A percentile compares a stretch with the other conserved stretches of the same genome.
These are phyloP conservation scores for Entoloma clypeatum DNA, from an alignment of 1,284 basidiomycete genomes.

Conservation along the genomic window DNA sequence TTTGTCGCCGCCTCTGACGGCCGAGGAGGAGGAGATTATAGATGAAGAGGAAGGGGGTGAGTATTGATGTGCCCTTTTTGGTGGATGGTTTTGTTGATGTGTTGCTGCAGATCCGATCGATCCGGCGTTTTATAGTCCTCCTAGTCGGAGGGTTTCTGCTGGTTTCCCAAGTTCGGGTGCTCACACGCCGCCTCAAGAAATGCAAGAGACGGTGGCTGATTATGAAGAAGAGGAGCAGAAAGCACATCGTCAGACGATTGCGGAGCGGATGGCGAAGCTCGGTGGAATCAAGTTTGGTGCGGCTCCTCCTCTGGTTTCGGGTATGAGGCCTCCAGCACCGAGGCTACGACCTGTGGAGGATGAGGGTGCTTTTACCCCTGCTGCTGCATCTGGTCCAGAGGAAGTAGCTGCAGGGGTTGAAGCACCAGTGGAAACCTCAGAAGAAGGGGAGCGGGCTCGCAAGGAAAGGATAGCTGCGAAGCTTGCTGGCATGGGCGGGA, in stretches of 20 bases:
- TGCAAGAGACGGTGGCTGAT: slow-evolving; percentile 18
- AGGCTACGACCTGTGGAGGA: slow-evolving; percentile 33
- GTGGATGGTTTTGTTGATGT: slow-evolving; percentile 12
- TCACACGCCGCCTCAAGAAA: too few species aligned
- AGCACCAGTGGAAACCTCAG: slow-evolving; percentile 32
- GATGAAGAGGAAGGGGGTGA: slow-evolving; percentile 61
- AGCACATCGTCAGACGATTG: slow-evolving; percentile 56
- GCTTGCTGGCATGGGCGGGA: slow-evolving; percentile 69
- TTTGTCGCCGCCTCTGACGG: slow-evolving; percentile 9
- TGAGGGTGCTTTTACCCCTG: slow-evolving; percentile 22
- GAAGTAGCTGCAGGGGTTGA: too few species aligned
- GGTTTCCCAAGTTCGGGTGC: too few species aligned
- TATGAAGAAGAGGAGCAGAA: slow-evolving; percentile 45
- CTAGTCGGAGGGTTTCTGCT: slow-evolving; percentile 36
- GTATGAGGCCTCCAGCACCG: slow-evolving; percentile 39
- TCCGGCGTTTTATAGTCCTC: slow-evolving; percentile 54
- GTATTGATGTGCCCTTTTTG: slow-evolving; percentile 18
- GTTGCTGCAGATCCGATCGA: slow-evolving; percentile 58
- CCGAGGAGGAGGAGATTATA: slow-evolving; percentile 40
- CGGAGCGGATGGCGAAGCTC: slow-evolving; percentile 76
- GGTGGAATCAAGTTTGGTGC: slow-evolving; percentile 71
- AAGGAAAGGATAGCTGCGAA: slow-evolving; percentile 67
- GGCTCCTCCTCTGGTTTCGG: slow-evolving; percentile 38
- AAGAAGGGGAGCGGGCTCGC: slow-evolving; percentile 62
- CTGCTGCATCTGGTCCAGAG: too few species aligned